Conservation (phyloP, 148 eudicot genomes). For the Polygonum maritimum region DNA sequence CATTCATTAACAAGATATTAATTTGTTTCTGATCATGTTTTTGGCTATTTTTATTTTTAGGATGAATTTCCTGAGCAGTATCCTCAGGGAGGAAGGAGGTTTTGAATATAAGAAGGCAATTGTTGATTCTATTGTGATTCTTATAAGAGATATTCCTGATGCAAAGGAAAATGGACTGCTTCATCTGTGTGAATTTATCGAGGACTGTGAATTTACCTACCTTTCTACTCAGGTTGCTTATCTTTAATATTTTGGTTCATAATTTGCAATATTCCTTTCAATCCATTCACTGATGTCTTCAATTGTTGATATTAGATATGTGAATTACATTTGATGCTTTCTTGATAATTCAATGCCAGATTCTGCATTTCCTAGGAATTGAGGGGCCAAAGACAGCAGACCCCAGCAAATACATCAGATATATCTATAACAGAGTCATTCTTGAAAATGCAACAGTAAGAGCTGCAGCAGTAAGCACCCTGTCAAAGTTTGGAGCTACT, state of each 20-base stretch:
- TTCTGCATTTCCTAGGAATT: conserved; percentile 91
- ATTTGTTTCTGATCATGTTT: not conserved
- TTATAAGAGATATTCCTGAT: conserved; percentile 95
- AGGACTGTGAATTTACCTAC: conserved; percentile 98
- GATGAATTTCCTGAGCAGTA: conserved; percentile 96
- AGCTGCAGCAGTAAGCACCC: conserved; percentile 95
- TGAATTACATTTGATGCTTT: not conserved
- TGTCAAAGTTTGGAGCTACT: conserved; percentile 89
- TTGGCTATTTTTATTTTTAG: conserved; percentile 23
- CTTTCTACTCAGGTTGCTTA: conserved; percentile 67
- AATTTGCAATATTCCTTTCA: not conserved
- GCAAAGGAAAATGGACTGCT: conserved; percentile 94
- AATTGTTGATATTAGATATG: not conserved
- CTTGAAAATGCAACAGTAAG: conserved; percentile 98
- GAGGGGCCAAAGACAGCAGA: conserved; percentile 97
- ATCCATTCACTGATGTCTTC: not conserved
- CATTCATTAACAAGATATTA: not conserved
- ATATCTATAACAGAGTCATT: conserved; percentile 85
- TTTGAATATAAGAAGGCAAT: conserved; percentile 98
- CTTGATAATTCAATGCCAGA: conserved; percentile 28
- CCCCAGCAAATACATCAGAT: conserved; percentile 89
- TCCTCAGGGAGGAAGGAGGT: conserved; percentile 97
- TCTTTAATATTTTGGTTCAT: not conserved
- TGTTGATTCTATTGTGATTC: conserved; percentile 89
- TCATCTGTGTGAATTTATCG: conserved; percentile 96